These are phyloP conservation scores for Mycena rosella DNA, from an alignment of 768 basidiomycete species.

Conservation along the genomic window DNA sequence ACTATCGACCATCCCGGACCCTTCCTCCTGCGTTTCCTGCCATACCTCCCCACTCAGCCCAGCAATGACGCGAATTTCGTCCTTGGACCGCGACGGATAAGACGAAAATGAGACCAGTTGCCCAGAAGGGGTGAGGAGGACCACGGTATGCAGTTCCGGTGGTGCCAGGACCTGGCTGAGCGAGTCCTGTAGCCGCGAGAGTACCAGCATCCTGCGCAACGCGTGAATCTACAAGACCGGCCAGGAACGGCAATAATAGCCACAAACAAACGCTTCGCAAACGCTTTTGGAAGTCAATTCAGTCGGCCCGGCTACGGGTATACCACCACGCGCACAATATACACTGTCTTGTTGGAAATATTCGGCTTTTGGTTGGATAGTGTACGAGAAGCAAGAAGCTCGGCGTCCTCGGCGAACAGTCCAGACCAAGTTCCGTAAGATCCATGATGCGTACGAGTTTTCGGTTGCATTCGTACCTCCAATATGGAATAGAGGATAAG, in stretches of 20 bases:
- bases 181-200: slow-evolving; percentile 74
- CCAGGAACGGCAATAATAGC: no score
- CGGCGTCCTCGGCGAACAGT: no score
- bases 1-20: slow-evolving; percentile 80
- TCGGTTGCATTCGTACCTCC: no score
- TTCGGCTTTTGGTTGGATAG: no score
- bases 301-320: no score
- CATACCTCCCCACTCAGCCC: slow-evolving; percentile 83
- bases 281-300: not conserved
- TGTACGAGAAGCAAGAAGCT: no score
- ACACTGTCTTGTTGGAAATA: no score
- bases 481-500: no score
- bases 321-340: no score
- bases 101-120: slow-evolving; percentile 78
- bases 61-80: slow-evolving; percentile 78
- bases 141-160: slow-evolving; percentile 76
- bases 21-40: slow-evolving; percentile 78
- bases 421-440: no score
- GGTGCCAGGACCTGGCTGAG: slow-evolving; percentile 73
- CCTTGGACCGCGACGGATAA: slow-evolving; percentile 69
- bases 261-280: slow-evolving; percentile 1
- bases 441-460: no score
- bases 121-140: slow-evolving; percentile 79
- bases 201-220: slow-evolving; percentile 81
- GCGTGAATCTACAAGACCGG: no score